Base-by-base conservation (phyloP, 2,329 filamentous ascomycete genomes). In the Aspergillus tanneri region DNA sequence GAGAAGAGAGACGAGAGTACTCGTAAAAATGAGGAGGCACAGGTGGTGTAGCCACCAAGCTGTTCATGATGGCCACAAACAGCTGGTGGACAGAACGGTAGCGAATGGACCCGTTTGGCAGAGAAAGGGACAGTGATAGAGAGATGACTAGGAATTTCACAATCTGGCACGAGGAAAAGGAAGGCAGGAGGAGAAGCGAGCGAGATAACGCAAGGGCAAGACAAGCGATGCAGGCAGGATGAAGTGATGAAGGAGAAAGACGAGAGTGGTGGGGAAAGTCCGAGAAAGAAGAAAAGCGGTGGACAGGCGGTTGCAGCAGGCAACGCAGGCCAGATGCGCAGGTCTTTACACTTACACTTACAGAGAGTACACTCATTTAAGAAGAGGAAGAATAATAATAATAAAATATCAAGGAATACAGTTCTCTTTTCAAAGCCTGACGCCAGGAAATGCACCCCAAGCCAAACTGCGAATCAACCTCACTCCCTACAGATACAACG, bases 401-500 rank as follows among this genome's bases (percentile, higher is more conserved):
- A n/a, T n/a, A n/a, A n/a, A n/a, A n/a, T n/a, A n/a, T n/a, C n/a
- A n/a, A n/a, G n/a, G n/a, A n/a, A n/a, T n/a, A n/a, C 37, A 10
- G n/a, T 12, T 2, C 11, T 22, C 12, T n/a, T n/a, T n/a, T n/a
- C n/a, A n/a, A n/a, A n/a, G n/a, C n/a, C n/a, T n/a, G n/a, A n/a
- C n/a, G 4, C 7, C 14, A 9, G n/a, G 35, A 38, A 8, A n/a
- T n/a, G n/a, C n/a, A n/a, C n/a, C n/a, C n/a, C n/a, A n/a, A n/a
- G n/a, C n/a, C n/a, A n/a, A n/a, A n/a, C n/a, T n/a, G n/a, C n/a
- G n/a, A n/a, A n/a, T n/a, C n/a, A n/a, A n/a, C n/a, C n/a, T n/a
- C n/a, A n/a, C n/a, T n/a, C n/a, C n/a, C 73, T 84, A 93, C 68
- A 96, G 78, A 68, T 96, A 97, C 70, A 97, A 76, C 61, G 88